Evolutionary conservation across 106 monocot species (phyloP).

Genomic region (Iris macrosiphon): DNA sequence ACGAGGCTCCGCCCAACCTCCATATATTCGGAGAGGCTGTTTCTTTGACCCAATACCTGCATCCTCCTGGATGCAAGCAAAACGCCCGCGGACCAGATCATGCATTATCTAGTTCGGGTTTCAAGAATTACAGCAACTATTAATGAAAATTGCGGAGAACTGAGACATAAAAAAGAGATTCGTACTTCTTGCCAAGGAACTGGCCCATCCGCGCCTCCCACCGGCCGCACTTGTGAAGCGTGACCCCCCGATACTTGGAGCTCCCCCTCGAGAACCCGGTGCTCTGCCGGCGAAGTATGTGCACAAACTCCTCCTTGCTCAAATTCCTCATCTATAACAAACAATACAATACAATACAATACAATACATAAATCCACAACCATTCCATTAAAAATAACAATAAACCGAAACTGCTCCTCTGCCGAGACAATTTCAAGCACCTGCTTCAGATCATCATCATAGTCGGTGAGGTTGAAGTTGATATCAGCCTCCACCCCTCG

Average conservation of each 20-base stretch:
- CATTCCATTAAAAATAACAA: not conserved
- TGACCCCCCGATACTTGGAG: slow-evolving; percentile 47
- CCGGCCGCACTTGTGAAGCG: slow-evolving; percentile 38
- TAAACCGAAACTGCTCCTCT: not conserved
- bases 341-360: not conserved
- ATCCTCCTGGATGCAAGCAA: too few relatives aligned
- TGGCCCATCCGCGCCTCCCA: slow-evolving; percentile 58
- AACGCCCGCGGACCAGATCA: too few relatives aligned
- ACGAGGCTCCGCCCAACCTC: too few relatives aligned
- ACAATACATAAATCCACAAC: not conserved
- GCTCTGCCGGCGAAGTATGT: slow-evolving; percentile 39
- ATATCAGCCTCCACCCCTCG: slow-evolving; percentile 46
- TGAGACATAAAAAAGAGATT: too few relatives aligned
- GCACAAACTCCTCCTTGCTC: slow-evolving; percentile 49
- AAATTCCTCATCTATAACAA: slow-evolving; percentile 34
- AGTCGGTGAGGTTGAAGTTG: slow-evolving; percentile 35
- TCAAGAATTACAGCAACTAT: too few relatives aligned
- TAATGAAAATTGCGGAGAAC: too few relatives aligned
- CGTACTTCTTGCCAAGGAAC: slow-evolving; percentile 41
- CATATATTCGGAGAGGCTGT: too few relatives aligned
- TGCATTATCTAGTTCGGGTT: too few relatives aligned
- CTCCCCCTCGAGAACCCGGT: slow-evolving; percentile 42
- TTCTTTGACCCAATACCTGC: too few relatives aligned
- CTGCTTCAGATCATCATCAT: slow-evolving; percentile 51
- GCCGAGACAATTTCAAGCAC: slow-evolving; percentile 1